These are phyloP conservation scores for Linum trigynum DNA, from an alignment of 345 rosid species.

Conservation along the genomic window DNA sequence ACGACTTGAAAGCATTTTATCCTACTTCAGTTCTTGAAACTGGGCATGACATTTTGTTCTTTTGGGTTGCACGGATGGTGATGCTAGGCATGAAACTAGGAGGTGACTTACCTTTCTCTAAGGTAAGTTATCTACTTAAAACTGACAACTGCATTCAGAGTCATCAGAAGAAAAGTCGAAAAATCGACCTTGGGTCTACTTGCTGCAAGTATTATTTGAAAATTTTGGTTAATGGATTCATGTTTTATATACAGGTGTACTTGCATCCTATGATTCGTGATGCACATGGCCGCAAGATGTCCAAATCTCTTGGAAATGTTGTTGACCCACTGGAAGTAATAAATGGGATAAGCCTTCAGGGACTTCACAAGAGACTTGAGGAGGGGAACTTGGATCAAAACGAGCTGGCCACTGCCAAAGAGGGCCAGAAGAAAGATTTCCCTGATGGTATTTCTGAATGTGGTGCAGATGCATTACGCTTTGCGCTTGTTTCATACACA, in stretches of 20 bases:
- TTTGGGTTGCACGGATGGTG: conserved; percentile 99
- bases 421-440: conserved; percentile 67
- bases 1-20: conserved; percentile 76
- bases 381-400: conserved; percentile 74
- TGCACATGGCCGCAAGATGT: conserved; percentile 97
- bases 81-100: conserved; percentile 80
- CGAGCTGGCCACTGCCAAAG: conserved; percentile 65
- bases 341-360: conserved; percentile 70
- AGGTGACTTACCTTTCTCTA: conserved; percentile 81
- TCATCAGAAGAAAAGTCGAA: background rate
- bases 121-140: conserved; percentile 33
- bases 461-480: conserved; percentile 96
- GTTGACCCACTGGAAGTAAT: conserved; percentile 92
- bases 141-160: background rate
- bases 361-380: conserved; percentile 73
- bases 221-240: background rate
- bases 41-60: conserved; percentile 90
- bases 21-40: conserved; percentile 94
- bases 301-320: conserved; percentile 88
- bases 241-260: conserved; percentile 48
- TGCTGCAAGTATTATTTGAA: background rate
- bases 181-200: background rate
- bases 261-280: conserved; percentile 96
- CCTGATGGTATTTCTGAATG: conserved; percentile 94
- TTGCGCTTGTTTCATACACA: conserved; percentile 88